Conservation (phyloP, 805 yeast species). For the Komagataella mondaviorum region DNA sequence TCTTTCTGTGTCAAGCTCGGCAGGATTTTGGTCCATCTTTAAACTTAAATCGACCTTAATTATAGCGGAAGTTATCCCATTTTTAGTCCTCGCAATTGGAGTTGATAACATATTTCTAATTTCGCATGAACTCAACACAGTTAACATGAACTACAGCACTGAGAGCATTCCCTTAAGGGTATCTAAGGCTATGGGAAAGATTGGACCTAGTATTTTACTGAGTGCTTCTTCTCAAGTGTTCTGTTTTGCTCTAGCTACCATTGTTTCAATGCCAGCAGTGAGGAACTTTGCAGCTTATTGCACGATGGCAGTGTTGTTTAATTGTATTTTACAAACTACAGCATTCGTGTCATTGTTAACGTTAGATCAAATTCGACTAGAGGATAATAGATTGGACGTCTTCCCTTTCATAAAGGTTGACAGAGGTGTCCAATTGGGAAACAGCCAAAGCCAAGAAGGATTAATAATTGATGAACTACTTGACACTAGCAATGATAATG, state of each 20-base stretch:
- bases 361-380: slow-evolving; percentile 49
- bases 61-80: slow-evolving; percentile 94
- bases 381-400: slow-evolving; percentile 44
- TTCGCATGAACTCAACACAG: slow-evolving; percentile 59
- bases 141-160: slow-evolving; percentile 23
- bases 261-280: slow-evolving; percentile 93
- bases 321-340: slow-evolving; percentile 69
- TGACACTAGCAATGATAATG: slow-evolving; percentile 5
- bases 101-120: slow-evolving; percentile 86
- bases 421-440: background rate
- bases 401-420: slow-evolving; percentile 37
- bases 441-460: slow-evolving; percentile 3
- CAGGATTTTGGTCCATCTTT: slow-evolving; percentile 65
- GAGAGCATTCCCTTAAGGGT: slow-evolving; percentile 45
- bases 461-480: background rate
- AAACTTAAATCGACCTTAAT: slow-evolving; percentile 81
- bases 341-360: slow-evolving; percentile 63
- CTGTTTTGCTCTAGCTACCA: slow-evolving; percentile 67
- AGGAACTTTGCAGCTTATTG: slow-evolving; percentile 85
- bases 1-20: slow-evolving; percentile 68
- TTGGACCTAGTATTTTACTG: slow-evolving; percentile 80
- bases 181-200: slow-evolving; percentile 48
- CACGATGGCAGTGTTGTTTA: slow-evolving; percentile 71
- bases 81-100: slow-evolving; percentile 87
- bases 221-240: slow-evolving; percentile 69